Evolutionary conservation across 1,284 basidiomycete genomes (phyloP).

Genomic region (Austroboletus niveus): DNA sequence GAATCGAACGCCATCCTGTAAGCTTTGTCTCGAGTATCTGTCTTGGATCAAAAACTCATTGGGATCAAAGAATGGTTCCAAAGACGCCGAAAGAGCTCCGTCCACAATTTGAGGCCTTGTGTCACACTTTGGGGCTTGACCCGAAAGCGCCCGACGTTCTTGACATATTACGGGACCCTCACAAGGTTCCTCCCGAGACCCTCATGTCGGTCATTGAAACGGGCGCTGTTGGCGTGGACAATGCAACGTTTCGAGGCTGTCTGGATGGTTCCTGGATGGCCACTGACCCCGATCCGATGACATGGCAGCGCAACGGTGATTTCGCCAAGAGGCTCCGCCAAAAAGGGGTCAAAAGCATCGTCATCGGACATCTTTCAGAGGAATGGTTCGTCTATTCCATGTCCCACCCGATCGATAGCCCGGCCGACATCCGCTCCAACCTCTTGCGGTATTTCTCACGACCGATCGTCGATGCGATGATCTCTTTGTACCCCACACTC

Average conservation of each 20-base stretch:
- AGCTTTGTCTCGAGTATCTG: constrained; percentile 18
- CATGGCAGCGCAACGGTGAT: constrained; percentile 60
- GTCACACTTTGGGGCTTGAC: constrained; percentile 51
- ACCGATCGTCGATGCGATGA: constrained; percentile 45
- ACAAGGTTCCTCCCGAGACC: constrained; percentile 38
- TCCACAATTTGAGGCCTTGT: constrained; percentile 63
- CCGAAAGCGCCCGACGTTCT: constrained; percentile 48
- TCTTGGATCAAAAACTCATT: neutral
- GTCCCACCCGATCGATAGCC: constrained; percentile 52
- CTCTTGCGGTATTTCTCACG: constrained; percentile 59
- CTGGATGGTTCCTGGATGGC: constrained; percentile 56
- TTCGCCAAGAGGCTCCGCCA: constrained; percentile 52
- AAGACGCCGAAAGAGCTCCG: constrained; percentile 56
- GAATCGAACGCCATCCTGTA: constrained; percentile 74
- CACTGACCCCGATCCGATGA: constrained; percentile 52
- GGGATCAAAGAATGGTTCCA: constrained; percentile 31
- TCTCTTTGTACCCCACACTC: constrained; percentile 43
- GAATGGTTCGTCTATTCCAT: constrained; percentile 77
- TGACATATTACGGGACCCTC: constrained; percentile 48
- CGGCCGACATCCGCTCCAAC: constrained; percentile 53
- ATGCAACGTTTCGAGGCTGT: constrained; percentile 68
- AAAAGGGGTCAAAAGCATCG: constrained; percentile 59
- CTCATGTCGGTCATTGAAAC: constrained; percentile 61
- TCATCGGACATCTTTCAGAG: constrained; percentile 65
- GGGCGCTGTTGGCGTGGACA: constrained; percentile 44